Conservation (phyloP, 495 filamentous ascomycete species). For the Penicillium subrubescens region DNA sequence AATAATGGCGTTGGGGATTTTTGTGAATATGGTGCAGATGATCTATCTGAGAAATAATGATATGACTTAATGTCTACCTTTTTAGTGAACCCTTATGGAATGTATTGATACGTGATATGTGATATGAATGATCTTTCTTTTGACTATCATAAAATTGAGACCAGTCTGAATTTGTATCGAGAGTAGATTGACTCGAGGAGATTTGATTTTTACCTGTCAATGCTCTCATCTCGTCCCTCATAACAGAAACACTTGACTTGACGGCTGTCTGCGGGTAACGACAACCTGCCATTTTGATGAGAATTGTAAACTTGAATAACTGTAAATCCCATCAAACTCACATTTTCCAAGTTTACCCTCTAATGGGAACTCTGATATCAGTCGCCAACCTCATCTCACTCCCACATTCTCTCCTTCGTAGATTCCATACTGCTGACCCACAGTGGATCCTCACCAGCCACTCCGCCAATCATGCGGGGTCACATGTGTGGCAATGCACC, state of each 20-base stretch:
- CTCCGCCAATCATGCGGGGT: conserved; percentile 14
- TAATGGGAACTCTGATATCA: neutral
- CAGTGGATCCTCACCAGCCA: conserved; percentile 1
- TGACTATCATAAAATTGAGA: neutral
- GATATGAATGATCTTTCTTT: neutral
- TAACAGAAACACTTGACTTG: neutral
- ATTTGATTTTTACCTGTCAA: neutral
- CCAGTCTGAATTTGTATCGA: neutral
- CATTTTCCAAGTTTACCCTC: neutral
- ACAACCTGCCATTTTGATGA: neutral
- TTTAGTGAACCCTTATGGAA: neutral
- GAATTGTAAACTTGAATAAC: neutral
- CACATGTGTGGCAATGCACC: conserved; percentile 38
- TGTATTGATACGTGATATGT: neutral
- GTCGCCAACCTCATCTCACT: neutral
- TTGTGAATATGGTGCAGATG: neutral
- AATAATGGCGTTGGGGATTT: neutral
- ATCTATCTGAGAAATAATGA: neutral
- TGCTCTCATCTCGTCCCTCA: neutral
- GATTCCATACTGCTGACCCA: neutral
- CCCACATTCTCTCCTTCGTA: neutral
- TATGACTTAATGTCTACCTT: conserved; percentile 3
- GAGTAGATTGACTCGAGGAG: neutral
- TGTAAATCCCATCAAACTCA: neutral
- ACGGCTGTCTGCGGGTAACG: neutral